These are phyloP conservation scores for Leishmania gerbilli DNA, from an alignment of 208 protist species.

Conservation along the genomic window DNA sequence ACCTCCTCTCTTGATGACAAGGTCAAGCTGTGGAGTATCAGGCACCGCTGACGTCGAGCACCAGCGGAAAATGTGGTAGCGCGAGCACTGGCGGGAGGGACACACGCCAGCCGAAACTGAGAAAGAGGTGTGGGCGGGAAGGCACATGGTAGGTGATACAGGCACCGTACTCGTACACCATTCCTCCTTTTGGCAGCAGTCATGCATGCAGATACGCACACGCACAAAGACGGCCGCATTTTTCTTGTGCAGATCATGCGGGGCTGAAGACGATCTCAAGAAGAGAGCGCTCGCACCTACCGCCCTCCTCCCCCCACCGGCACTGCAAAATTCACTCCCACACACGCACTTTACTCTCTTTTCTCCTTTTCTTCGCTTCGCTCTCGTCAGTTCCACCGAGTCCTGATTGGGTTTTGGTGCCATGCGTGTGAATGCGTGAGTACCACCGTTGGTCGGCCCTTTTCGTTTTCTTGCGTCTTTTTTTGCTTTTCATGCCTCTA, in stretches of 20 bases:
- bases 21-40: conserved; percentile 82
- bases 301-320: background rate
- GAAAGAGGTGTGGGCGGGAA: background rate
- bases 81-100: background rate
- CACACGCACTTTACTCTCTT: background rate
- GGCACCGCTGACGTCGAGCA: conserved; percentile 12
- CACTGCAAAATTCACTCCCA: conserved; percentile 1
- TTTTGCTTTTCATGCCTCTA: background rate
- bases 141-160: conserved; percentile 3
- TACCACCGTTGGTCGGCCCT: background rate
- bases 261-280: background rate
- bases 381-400: background rate
- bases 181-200: background rate
- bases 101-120: background rate
- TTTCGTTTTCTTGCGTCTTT: background rate
- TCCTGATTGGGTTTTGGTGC: background rate
- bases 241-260: background rate
- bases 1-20: conserved; percentile 84
- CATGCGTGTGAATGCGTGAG: background rate
- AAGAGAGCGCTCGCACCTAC: background rate
- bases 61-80: background rate
- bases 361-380: background rate
- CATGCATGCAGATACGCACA: background rate
- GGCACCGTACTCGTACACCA: background rate
- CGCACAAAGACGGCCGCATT: background rate